phyloP scores from a whole-genome alignment of 1,284 basidiomycete species.

The Apiotrichum veenhuisii region DNA sequence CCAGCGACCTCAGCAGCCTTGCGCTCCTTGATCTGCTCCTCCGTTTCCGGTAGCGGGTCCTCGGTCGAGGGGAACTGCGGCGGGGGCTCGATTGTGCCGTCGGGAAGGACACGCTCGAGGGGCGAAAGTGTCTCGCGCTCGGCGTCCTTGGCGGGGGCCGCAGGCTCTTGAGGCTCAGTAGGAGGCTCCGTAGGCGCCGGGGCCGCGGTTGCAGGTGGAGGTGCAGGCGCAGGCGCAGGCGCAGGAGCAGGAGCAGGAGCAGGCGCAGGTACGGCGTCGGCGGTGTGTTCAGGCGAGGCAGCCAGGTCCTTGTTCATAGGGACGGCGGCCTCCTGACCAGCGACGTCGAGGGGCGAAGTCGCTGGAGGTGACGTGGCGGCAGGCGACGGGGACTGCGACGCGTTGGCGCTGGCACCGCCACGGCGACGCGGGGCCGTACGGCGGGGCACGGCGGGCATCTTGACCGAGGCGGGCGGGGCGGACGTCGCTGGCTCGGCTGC shows the following conservation, averaged over 20 bases:
- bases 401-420: slow-evolving; percentile 14
- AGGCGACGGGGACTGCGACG: not conserved
- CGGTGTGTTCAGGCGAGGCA: not conserved
- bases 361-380: not conserved
- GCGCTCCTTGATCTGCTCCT: slow-evolving; percentile 1
- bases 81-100: slow-evolving; percentile 34
- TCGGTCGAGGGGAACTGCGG: slow-evolving; percentile 34
- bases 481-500: slow-evolving; percentile 1
- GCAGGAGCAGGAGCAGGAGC: not conserved
- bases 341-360: not conserved
- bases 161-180: not conserved
- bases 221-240: not conserved
- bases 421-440: slow-evolving; percentile 39
- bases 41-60: slow-evolving; percentile 4
- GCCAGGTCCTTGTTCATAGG: not conserved
- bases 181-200: not conserved
- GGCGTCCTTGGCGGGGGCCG: not conserved
- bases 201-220: not conserved
- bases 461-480: slow-evolving; percentile 28
- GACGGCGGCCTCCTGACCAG: no score
- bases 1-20: slow-evolving; percentile 27
- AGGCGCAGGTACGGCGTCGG: not conserved
- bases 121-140: not conserved
- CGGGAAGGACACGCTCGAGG: slow-evolving; percentile 15
- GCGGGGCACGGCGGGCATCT: slow-evolving; percentile 40